Percentiles rank a stretch among this genome's conserved stretches.
Evolutionary conservation across 768 basidiomycete genomes (phyloP).

Genomic region (Coprinopsis marcescibilis): DNA sequence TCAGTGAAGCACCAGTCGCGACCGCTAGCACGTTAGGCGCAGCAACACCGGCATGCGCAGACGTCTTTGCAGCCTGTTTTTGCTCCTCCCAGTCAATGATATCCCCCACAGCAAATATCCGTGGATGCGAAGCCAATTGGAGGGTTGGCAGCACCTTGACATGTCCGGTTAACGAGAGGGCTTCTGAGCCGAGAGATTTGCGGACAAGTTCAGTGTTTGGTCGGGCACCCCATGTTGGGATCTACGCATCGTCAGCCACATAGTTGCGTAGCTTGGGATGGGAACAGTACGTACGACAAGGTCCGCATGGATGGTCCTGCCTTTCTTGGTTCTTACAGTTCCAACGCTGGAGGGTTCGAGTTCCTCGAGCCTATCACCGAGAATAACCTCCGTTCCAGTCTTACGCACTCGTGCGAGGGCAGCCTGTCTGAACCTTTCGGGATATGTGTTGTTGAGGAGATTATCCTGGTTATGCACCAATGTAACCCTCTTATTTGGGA

Average conservation of each 20-base stretch:
- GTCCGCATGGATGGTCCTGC: conserved; percentile 39
- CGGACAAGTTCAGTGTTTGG: conserved; percentile 42
- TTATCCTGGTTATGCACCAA: conserved; percentile 44
- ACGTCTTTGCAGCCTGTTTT: conserved; percentile 14
- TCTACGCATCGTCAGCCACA: too few relatives aligned
- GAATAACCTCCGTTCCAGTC: conserved; percentile 40
- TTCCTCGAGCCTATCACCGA: conserved; percentile 46
- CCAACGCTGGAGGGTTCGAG: conserved; percentile 33
- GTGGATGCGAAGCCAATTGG: conserved; percentile 15
- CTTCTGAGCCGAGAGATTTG: conserved; percentile 27
- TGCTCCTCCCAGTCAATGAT: conserved; percentile 17
- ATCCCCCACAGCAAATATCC: conserved; percentile 17
- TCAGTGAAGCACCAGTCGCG: conserved; percentile 8
- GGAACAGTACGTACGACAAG: conserved; percentile 39
- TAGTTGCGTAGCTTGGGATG: neutral
- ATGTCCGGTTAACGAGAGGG: conserved; percentile 26
- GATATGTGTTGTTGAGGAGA: conserved; percentile 48
- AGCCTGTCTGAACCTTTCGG: conserved; percentile 39
- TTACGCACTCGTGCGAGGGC: conserved; percentile 30
- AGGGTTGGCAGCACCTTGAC: conserved; percentile 44
- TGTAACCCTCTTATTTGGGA: conserved; percentile 42
- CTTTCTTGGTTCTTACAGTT: conserved; percentile 40
- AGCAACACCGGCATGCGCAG: conserved; percentile 12
- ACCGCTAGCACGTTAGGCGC: conserved; percentile 16
- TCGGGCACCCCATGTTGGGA: conserved; percentile 28